These are phyloP conservation scores for Astragalus glycyphyllos DNA, from an alignment of 306 rosid genomes.

Conservation along the genomic window DNA sequence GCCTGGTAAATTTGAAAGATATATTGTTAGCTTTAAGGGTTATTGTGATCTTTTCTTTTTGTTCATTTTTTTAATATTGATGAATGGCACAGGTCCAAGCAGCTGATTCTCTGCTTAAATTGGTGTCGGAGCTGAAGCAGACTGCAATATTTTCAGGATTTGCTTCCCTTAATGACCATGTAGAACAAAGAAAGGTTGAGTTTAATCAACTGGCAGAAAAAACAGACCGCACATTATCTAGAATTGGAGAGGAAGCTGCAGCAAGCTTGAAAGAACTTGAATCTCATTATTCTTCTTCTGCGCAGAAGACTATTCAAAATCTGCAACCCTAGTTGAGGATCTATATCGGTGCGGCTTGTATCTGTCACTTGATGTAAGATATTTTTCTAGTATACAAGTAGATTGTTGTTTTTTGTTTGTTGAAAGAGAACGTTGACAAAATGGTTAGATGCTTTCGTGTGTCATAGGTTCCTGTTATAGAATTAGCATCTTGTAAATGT, in stretches of 20 bases:
- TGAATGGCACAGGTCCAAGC: constrained; percentile 68
- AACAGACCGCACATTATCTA: constrained; percentile 65
- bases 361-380: constrained; percentile 20
- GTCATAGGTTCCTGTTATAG: background rate
- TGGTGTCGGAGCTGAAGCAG: constrained; percentile 89
- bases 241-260: constrained; percentile 87
- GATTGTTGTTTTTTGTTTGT: background rate
- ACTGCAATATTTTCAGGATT: constrained; percentile 93
- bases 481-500: background rate
- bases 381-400: constrained; percentile 4
- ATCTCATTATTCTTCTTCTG: constrained; percentile 73
- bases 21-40: constrained; percentile 1
- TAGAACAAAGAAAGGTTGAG: constrained; percentile 77
- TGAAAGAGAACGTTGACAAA: background rate
- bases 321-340: constrained; percentile 44
- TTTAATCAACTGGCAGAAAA: constrained; percentile 74
- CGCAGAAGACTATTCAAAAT: constrained; percentile 51
- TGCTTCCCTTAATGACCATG: constrained; percentile 92
- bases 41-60: background rate
- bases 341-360: constrained; percentile 13
- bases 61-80: background rate
- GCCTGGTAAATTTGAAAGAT: background rate
- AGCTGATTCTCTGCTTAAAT: constrained; percentile 81
- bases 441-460: background rate
- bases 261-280: constrained; percentile 87